Evolutionary conservation across 2,329 filamentous ascomycete genomes (phyloP).

Genomic region (Botrytis hyacinthi): DNA sequence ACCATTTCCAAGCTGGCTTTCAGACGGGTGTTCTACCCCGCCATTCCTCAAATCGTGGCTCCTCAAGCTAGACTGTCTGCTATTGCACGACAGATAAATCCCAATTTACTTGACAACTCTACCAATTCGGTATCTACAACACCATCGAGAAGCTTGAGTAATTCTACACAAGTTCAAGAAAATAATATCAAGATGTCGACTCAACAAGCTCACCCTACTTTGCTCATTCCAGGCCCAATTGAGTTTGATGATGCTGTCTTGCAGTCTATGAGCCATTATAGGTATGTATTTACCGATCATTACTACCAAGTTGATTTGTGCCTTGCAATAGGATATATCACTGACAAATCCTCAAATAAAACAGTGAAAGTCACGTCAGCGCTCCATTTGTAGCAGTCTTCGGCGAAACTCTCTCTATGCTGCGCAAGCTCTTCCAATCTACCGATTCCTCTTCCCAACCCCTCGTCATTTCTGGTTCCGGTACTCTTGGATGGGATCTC

Average conservation of each 20-base stretch:
- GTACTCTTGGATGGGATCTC: conserved; percentile 94
- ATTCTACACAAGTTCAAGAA: neutral
- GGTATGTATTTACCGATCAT: conserved; percentile 50
- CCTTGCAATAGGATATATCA: neutral
- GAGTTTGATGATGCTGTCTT: conserved; percentile 98
- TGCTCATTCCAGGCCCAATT: conserved; percentile 96
- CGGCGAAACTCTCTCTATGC: conserved; percentile 81
- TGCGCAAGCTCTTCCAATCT: conserved; percentile 93
- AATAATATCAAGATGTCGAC: conserved; percentile 51
- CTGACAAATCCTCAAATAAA: conserved; percentile 41
- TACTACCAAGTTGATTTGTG: neutral
- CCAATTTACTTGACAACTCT: neutral
- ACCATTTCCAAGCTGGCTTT: conserved; percentile 14
- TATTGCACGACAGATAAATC: conserved; percentile 39
- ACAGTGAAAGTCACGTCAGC: conserved; percentile 89
- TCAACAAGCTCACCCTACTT: conserved; percentile 62
- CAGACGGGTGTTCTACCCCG: conserved; percentile 23
- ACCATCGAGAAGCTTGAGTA: conserved; percentile 23
- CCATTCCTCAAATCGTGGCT: conserved; percentile 26
- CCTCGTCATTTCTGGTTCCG: conserved; percentile 90
- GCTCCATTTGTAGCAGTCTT: conserved; percentile 86
- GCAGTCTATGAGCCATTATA: conserved; percentile 91
- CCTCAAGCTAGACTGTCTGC: conserved; percentile 36
- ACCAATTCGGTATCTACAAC: neutral
- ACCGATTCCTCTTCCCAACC: conserved; percentile 79